Evolutionary conservation across 805 yeast genomes (phyloP).

Genomic region (Sugiyamaella chiloensis): DNA sequence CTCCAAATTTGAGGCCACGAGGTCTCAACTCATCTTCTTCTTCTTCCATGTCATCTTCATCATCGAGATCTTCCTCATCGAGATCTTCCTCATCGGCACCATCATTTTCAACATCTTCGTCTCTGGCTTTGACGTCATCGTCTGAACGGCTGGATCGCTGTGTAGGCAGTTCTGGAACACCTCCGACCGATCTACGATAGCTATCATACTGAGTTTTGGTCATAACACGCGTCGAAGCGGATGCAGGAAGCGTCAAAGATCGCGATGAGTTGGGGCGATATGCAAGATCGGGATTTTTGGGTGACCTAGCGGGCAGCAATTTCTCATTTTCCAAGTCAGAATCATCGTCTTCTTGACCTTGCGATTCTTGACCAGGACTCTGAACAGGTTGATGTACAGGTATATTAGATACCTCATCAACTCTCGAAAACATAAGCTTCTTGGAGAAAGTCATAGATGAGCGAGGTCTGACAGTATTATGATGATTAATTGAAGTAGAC

Average conservation of each 20-base stretch:
- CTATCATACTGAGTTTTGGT: conserved; percentile 30
- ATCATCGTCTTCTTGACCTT: conserved; percentile 8
- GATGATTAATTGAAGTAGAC: conserved; percentile 1
- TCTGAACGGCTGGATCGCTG: too few relatives aligned
- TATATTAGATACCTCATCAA: neutral
- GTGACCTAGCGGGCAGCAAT: conserved; percentile 16
- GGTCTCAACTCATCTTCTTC: conserved; percentile 12
- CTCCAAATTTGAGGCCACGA: conserved; percentile 15
- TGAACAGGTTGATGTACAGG: neutral
- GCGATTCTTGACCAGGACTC: neutral
- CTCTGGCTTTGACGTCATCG: neutral
- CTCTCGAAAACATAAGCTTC: conserved; percentile 18
- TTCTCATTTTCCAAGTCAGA: conserved; percentile 22
- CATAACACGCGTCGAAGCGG: conserved; percentile 24
- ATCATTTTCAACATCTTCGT: neutral
- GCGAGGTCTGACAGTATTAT: conserved; percentile 13
- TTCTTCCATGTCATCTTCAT: conserved; percentile 17
- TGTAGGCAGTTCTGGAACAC: too few relatives aligned
- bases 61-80: conserved; percentile 12
- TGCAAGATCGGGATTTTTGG: conserved; percentile 14
- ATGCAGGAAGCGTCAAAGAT: conserved; percentile 6
- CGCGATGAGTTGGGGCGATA: conserved; percentile 6
- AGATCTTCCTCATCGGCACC: neutral
- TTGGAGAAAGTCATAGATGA: conserved; percentile 23
- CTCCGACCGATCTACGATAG: conserved; percentile 23